A percentile compares a stretch with the other conserved stretches of the same genome.
phyloP scores from a whole-genome alignment of 2,329 filamentous ascomycete genomes.

The Helotiales sp. region DNA sequence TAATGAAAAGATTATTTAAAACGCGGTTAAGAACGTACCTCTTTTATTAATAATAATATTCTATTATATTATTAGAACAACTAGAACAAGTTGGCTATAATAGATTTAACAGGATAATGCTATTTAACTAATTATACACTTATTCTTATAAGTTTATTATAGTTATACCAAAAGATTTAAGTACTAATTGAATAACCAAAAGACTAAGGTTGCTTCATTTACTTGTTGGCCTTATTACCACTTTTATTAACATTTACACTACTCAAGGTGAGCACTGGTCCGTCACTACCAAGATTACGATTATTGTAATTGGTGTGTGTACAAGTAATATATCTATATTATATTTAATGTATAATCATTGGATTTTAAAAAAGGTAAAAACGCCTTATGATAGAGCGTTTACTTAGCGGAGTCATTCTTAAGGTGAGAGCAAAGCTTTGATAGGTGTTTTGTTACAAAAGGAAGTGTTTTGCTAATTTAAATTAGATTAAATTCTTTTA shows the following conservation, averaged over 20 bases:
- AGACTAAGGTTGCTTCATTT: conserved; percentile 25
- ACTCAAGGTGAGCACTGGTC: conserved; percentile 22
- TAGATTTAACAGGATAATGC: not conserved
- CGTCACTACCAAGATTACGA: conserved; percentile 23
- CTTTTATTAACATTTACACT: conserved; percentile 27
- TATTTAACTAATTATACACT: conserved; percentile 7
- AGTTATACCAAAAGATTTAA: not conserved
- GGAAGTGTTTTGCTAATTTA: conserved; percentile 6
- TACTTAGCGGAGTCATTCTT: conserved; percentile 3
- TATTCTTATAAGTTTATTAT: conserved; percentile 16
- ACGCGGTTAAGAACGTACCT: conserved; percentile 10
- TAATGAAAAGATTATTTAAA: conserved; percentile 13
- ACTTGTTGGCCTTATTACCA: conserved; percentile 22
- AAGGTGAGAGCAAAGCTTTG: conserved; percentile 4
- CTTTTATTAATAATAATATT: conserved; percentile 1
- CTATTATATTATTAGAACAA: conserved; percentile 3
- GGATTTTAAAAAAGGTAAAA: conserved; percentile 23
- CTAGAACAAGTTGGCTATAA: conserved; percentile 8
- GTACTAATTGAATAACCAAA: conserved; percentile 2
- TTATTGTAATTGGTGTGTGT: conserved; percentile 18
- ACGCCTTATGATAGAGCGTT: conserved; percentile 15
- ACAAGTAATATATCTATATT: conserved; percentile 17
- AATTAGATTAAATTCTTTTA: conserved; percentile 13
- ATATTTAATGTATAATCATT: conserved; percentile 22
- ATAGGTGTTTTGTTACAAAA: conserved; percentile 12